A percentile compares a stretch with the other conserved stretches of the same genome.
Conservation (phyloP, 2,329 filamentous ascomycete species). For the Emericellopsis atlantica region DNA sequence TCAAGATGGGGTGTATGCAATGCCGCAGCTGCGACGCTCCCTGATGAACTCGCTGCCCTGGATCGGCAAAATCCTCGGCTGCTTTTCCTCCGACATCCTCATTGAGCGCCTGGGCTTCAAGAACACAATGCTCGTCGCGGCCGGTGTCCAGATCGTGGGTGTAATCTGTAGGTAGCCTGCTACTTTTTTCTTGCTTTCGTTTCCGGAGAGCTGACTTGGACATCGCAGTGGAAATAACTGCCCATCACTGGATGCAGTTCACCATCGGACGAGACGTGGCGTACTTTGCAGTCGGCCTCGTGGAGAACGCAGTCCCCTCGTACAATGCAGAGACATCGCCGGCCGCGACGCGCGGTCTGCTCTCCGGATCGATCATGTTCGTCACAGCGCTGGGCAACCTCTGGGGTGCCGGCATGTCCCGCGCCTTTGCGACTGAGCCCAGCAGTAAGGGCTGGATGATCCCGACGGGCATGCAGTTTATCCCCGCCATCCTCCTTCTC, state of each 20-base stretch:
- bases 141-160: slow-evolving; percentile 2
- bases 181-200: neutral
- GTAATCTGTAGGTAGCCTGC: slow-evolving; percentile 1
- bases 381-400: slow-evolving; percentile 4
- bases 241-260: slow-evolving; percentile 2
- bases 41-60: slow-evolving; percentile 4
- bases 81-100: slow-evolving; percentile 2
- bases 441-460: slow-evolving; percentile 5
- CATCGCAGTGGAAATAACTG: neutral
- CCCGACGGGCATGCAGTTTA: slow-evolving; percentile 5
- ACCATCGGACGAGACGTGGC: slow-evolving; percentile 2
- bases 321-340: slow-evolving; percentile 4
- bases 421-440: slow-evolving; percentile 4
- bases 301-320: slow-evolving; percentile 2
- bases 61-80: slow-evolving; percentile 3
- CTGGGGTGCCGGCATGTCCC: slow-evolving; percentile 6
- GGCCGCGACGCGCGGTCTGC: slow-evolving; percentile 2
- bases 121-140: slow-evolving; percentile 1
- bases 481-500: slow-evolving; percentile 3
- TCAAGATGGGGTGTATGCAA: neutral
- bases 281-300: slow-evolving; percentile 2
- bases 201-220: neutral
- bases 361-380: slow-evolving; percentile 2
- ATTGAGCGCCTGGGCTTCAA: slow-evolving; percentile 2
- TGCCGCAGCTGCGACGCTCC: neutral